Percentiles rank a stretch among this genome's conserved stretches.
These are phyloP conservation scores for Xylaria sp. DNA, from an alignment of 2,329 filamentous ascomycete species.

Conservation along the genomic window DNA sequence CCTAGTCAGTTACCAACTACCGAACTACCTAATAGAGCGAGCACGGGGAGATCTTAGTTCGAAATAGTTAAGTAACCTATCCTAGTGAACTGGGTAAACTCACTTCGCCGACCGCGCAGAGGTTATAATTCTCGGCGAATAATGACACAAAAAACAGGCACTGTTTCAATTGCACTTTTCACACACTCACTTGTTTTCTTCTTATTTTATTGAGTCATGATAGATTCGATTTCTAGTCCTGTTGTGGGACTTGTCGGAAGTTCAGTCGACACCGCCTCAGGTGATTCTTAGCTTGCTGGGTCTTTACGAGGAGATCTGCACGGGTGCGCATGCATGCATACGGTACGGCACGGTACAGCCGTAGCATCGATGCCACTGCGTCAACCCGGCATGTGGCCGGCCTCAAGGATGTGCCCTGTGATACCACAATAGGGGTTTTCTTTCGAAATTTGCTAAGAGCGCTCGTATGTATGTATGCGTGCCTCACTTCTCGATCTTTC, in stretches of 20 bases:
- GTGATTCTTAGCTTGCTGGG: conserved; percentile 20
- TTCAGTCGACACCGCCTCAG: conserved; percentile 20
- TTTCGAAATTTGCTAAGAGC: not conserved
- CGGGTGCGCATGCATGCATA: conserved; percentile 22
- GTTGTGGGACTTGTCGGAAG: conserved; percentile 9
- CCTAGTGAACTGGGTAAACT: not conserved
- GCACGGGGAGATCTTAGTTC: not conserved
- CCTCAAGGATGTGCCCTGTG: conserved; percentile 3
- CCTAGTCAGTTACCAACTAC: conserved; percentile 5
- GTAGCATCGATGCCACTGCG: conserved; percentile 13
- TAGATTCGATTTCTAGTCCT: not conserved
- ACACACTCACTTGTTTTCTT: not conserved
- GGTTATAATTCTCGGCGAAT: not conserved
- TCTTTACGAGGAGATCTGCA: conserved; percentile 35
- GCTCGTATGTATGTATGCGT: conserved; percentile 21
- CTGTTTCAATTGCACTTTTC: not conserved
- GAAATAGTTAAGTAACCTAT: no score
- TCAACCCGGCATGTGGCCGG: not conserved
- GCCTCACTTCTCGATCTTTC: conserved; percentile 1
- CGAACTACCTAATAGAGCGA: conserved; percentile 2
- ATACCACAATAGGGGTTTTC: not conserved
- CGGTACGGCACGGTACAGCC: not conserved
- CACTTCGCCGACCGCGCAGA: not conserved
- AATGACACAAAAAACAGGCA: not conserved
- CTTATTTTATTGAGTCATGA: not conserved